A percentile compares a stretch with the other conserved stretches of the same genome.
Conservation (phyloP, 768 basidiomycete genomes). For the Lactarius hatsudake region DNA sequence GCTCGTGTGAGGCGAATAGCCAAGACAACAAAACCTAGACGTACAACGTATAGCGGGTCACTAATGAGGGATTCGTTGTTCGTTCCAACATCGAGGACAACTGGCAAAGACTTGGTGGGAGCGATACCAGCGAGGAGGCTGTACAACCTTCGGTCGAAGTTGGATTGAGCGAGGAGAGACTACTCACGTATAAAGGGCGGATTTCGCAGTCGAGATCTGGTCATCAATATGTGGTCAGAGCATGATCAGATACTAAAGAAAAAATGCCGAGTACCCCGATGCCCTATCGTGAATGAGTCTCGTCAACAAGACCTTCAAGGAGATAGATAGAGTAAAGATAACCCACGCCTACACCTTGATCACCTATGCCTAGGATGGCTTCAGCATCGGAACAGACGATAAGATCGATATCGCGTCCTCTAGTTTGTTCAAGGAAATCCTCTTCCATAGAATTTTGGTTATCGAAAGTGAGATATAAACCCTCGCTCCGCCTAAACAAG, state of each 20-base stretch:
- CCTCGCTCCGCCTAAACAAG: constrained; percentile 75
- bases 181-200: constrained; percentile 68
- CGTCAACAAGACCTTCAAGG: neutral
- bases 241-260: neutral
- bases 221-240: constrained; percentile 1
- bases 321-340: neutral
- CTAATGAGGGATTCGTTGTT: constrained; percentile 61
- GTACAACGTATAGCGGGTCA: constrained; percentile 64
- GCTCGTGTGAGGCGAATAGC: neutral
- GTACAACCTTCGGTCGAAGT: constrained; percentile 1
- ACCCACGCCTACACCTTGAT: constrained; percentile 68
- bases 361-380: constrained; percentile 78
- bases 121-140: constrained; percentile 67
- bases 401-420: constrained; percentile 63
- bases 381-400: constrained; percentile 84
- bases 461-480: constrained; percentile 65
- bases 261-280: constrained; percentile 35
- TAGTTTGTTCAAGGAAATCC: constrained; percentile 67
- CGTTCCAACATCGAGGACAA: constrained; percentile 75
- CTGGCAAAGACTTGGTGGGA: constrained; percentile 54
- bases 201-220: constrained; percentile 75
- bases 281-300: constrained; percentile 30
- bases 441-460: constrained; percentile 69
- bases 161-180: neutral
- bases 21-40: constrained; percentile 29